Evolutionary conservation across 331 rosid genomes (phyloP).

Genomic region (Ulmus americana): DNA sequence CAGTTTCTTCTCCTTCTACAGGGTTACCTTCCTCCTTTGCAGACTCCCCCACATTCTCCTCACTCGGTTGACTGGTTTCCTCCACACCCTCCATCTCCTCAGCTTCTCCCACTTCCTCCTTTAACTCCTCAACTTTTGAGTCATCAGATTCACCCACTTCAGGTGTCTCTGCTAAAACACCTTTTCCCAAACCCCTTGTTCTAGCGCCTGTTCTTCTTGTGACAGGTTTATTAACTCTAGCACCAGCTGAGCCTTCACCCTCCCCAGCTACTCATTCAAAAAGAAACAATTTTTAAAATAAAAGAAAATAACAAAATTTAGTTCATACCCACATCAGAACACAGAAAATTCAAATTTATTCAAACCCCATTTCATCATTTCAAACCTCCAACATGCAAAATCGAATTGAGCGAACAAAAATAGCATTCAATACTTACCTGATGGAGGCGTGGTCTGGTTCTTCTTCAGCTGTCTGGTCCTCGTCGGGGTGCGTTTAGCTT

Average conservation of each 20-base stretch:
- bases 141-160: conserved; percentile 26
- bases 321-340: neutral
- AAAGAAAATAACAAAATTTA: neutral
- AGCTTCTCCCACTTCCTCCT: conserved; percentile 20
- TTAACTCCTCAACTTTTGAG: conserved; percentile 33
- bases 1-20: conserved; percentile 23
- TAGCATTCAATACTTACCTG: conserved; percentile 26
- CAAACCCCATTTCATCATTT: neutral
- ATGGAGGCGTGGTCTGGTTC: conserved; percentile 34
- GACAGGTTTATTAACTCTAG: conserved; percentile 19
- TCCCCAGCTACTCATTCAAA: conserved; percentile 24
- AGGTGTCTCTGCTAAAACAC: conserved; percentile 14
- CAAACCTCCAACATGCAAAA: neutral
- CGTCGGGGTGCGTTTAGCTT: conserved; percentile 30
- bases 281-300: conserved; percentile 1
- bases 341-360: neutral
- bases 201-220: conserved; percentile 31
- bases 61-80: neutral
- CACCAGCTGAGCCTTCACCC: conserved; percentile 22
- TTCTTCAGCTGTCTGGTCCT: conserved; percentile 37
- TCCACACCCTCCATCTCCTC: conserved; percentile 22
- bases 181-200: conserved; percentile 22
- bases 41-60: conserved; percentile 25
- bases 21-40: conserved; percentile 28
- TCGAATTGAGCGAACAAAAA: neutral